Conservation (phyloP, 805 yeast genomes). For the Wickerhamiella spandovensis region DNA sequence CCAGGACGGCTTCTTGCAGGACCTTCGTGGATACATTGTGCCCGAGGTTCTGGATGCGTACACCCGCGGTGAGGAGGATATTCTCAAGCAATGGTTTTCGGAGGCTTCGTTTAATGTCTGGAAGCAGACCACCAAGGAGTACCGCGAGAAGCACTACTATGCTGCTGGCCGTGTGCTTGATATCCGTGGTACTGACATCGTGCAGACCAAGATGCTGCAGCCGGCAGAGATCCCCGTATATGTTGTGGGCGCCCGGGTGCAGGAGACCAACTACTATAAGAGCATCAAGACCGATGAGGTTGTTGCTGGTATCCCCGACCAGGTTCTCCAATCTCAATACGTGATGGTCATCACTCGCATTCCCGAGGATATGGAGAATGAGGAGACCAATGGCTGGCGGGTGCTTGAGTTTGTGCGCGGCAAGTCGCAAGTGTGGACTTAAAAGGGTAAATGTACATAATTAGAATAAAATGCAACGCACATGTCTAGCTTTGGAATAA, state of each 20-base stretch:
- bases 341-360: conserved; percentile 91
- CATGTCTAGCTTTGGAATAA: too few species aligned
- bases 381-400: conserved; percentile 95
- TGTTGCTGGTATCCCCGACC: conserved; percentile 92
- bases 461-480: too few species aligned
- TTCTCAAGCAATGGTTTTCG: conserved; percentile 79
- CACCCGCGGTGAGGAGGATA: conserved; percentile 75
- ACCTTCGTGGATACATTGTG: conserved; percentile 79
- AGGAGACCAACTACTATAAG: conserved; percentile 82
- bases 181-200: conserved; percentile 87
- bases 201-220: conserved; percentile 73
- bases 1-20: conserved; percentile 61
- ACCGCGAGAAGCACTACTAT: conserved; percentile 78
- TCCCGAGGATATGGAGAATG: conserved; percentile 81
- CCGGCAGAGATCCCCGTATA: conserved; percentile 88
- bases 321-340: conserved; percentile 82
- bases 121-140: conserved; percentile 84
- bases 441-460: neutral
- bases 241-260: conserved; percentile 91
- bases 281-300: conserved; percentile 85
- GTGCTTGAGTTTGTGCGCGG: conserved; percentile 89
- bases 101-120: conserved; percentile 96
- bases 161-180: conserved; percentile 88
- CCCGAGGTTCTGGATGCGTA: conserved; percentile 95
- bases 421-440: conserved; percentile 72